These are phyloP conservation scores for Petunia secreta DNA, from an alignment of 257 asterid genomes.

Conservation along the genomic window DNA sequence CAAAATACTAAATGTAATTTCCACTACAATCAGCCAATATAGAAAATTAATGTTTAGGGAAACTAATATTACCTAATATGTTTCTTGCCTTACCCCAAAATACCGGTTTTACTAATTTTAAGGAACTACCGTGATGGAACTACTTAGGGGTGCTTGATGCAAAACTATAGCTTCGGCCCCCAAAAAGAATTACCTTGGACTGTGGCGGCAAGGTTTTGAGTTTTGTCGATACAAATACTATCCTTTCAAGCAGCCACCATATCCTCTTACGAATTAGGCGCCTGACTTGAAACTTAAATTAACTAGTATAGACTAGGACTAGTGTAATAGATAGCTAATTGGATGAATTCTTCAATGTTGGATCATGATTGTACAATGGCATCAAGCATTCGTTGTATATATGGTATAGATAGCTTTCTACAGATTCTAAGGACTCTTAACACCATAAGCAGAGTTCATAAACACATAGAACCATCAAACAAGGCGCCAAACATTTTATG, in stretches of 20 bases:
- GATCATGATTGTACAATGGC: not conserved
- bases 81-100: not conserved
- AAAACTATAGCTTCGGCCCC: too few relatives aligned
- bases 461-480: not conserved
- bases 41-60: constrained; percentile 1
- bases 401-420: not conserved
- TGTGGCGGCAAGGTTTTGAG: too few relatives aligned
- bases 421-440: not conserved
- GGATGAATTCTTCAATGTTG: constrained; percentile 10
- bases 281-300: too few relatives aligned
- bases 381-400: not conserved
- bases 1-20: not conserved
- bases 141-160: not conserved
- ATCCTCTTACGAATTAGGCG: too few relatives aligned
- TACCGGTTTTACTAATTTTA: constrained; percentile 1
- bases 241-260: too few relatives aligned
- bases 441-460: not conserved
- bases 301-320: constrained; percentile 6
- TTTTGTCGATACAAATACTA: too few relatives aligned
- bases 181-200: too few relatives aligned
- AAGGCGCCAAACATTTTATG: not conserved
- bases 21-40: not conserved
- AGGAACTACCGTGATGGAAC: not conserved
- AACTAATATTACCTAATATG: not conserved
- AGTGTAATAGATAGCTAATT: not conserved